A percentile compares a stretch with the other conserved stretches of the same genome.
Evolutionary conservation across 75 land plant genomes (phyloP).

Genomic region (Azolla pinnata): DNA sequence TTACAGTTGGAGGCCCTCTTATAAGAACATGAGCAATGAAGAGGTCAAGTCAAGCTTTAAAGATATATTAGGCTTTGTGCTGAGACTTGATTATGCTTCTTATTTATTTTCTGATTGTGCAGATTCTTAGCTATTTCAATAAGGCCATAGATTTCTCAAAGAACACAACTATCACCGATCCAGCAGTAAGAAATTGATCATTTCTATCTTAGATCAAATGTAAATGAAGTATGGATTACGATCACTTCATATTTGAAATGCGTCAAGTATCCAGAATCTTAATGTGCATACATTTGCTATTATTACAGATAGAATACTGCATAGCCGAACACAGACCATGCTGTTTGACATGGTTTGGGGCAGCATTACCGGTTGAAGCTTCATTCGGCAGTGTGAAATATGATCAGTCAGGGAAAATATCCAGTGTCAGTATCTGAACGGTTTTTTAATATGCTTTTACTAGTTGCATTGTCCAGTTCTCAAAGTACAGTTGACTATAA

Average conservation of each 20-base stretch:
- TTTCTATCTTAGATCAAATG: too few species aligned
- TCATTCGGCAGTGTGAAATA: slow-evolving; percentile 28
- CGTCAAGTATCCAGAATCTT: too few species aligned
- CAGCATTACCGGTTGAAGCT: slow-evolving; percentile 20
- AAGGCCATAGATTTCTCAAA: slow-evolving; percentile 20
- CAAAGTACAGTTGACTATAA: not conserved
- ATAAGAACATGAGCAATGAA: slow-evolving; percentile 10
- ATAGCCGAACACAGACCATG: slow-evolving; percentile 19
- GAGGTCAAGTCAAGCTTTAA: slow-evolving; percentile 5
- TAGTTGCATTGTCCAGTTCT: not conserved
- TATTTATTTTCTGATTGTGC: slow-evolving; percentile 4
- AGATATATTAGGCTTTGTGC: too few species aligned
- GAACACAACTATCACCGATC: slow-evolving; percentile 9
- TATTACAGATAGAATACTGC: slow-evolving; percentile 23
- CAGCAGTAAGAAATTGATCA: too few species aligned
- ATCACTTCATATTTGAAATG: too few species aligned
- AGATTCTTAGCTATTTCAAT: slow-evolving; percentile 35
- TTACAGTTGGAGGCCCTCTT: slow-evolving; percentile 39
- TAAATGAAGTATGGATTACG: too few species aligned
- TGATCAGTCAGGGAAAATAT: slow-evolving; percentile 22
- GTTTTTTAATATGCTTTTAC: not conserved
- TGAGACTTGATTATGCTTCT: not conserved
- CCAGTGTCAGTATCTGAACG: slow-evolving; percentile 17
- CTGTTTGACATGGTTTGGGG: slow-evolving; percentile 38
- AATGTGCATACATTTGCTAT: too few species aligned